Evolutionary conservation across 2,329 filamentous ascomycete genomes (phyloP).

Genomic region (Colletotrichum higginsianum): DNA sequence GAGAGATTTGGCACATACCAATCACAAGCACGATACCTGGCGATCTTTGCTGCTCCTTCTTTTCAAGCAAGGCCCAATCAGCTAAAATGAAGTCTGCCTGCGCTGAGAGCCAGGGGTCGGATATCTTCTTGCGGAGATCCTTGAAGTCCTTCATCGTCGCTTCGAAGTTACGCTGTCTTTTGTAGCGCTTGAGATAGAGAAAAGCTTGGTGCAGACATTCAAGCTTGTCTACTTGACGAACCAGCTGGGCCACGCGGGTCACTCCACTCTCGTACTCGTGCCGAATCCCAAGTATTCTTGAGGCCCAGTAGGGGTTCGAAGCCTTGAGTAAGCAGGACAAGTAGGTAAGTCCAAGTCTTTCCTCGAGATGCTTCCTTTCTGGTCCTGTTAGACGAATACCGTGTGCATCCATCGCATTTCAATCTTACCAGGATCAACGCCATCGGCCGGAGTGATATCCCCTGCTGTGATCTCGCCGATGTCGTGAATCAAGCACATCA

Average conservation of each 20-base stretch:
- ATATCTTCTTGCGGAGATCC: constrained; percentile 3
- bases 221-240: constrained; percentile 28
- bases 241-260: constrained; percentile 13
- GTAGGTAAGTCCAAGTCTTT: constrained; percentile 12
- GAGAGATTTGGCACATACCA: not conserved
- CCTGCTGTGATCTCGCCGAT: constrained; percentile 3
- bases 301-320: constrained; percentile 12
- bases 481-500: constrained; percentile 21
- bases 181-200: constrained; percentile 20
- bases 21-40: constrained; percentile 1
- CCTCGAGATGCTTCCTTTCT: constrained; percentile 18
- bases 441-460: constrained; percentile 16
- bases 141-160: constrained; percentile 1
- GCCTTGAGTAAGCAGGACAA: constrained; percentile 8
- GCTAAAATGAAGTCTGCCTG: constrained; percentile 7
- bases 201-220: constrained; percentile 28
- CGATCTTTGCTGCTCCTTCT: not conserved
- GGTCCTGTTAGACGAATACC: not conserved
- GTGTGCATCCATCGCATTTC: not conserved
- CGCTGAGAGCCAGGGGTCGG: constrained; percentile 12
- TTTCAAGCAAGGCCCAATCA: constrained; percentile 7
- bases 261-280: constrained; percentile 10
- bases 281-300: constrained; percentile 4
- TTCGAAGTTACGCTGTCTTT: constrained; percentile 5
- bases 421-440: not conserved